Conservation (phyloP, 2,329 filamentous ascomycete species). For the Hymenoscyphus occultus region DNA sequence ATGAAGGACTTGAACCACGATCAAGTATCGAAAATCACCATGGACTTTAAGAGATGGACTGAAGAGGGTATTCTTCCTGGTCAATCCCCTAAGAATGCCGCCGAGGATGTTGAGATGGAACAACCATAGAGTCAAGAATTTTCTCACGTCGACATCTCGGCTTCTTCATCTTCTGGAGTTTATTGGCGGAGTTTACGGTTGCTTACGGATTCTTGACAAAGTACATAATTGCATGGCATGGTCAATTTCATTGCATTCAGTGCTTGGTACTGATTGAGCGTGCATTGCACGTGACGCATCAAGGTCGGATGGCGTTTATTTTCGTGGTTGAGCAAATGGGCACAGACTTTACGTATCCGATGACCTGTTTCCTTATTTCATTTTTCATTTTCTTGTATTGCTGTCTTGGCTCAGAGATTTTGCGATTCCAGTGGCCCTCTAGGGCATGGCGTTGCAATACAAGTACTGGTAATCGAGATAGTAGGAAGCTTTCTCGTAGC, state of each 20-base stretch:
- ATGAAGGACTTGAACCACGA: conserved; percentile 48
- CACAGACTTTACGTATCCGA: not conserved
- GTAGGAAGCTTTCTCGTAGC: too few relatives aligned
- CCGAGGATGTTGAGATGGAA: conserved; percentile 15
- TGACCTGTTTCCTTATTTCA: not conserved
- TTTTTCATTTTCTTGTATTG: not conserved
- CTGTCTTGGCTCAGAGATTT: not conserved
- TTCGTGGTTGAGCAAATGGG: not conserved
- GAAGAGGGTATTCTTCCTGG: conserved; percentile 34
- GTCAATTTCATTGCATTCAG: not conserved
- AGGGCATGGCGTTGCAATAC: too few relatives aligned
- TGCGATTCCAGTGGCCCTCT: not conserved
- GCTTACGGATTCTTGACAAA: conserved; percentile 7
- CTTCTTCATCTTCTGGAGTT: conserved; percentile 4
- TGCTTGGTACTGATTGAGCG: not conserved
- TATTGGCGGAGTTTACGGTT: conserved; percentile 21
- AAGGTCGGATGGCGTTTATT: not conserved
- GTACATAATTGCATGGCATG: not conserved
- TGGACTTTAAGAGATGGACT: conserved; percentile 47
- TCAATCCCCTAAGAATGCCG: not conserved
- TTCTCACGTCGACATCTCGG: not conserved
- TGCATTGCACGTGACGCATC: not conserved
- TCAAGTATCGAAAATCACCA: conserved; percentile 46
- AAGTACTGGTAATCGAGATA: too few relatives aligned
- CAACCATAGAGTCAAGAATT: conserved; percentile 5